Conservation (phyloP, 345 rosid species). For the Angophora floribunda region DNA sequence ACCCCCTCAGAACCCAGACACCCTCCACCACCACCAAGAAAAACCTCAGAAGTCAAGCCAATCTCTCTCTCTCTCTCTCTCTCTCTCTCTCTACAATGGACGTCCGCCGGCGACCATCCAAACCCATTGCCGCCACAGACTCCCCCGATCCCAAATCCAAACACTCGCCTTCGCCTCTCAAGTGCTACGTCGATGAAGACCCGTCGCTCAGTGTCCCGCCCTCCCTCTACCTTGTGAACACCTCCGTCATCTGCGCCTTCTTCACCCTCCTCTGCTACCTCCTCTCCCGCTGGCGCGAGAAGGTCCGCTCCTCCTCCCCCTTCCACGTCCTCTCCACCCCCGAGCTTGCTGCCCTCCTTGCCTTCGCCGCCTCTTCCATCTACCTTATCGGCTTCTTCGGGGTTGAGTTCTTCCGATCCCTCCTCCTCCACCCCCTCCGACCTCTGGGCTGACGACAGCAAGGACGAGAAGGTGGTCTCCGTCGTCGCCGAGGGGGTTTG, state of each 20-base stretch:
- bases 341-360: conserved; percentile 14
- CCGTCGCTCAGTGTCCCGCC: conserved; percentile 1
- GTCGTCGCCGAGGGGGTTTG: not conserved
- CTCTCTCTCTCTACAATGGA: not conserved
- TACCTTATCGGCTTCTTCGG: conserved; percentile 30
- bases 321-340: conserved; percentile 19
- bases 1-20: not conserved
- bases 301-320: conserved; percentile 24
- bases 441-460: conserved; percentile 8
- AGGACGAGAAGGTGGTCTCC: not conserved
- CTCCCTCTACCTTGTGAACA: conserved; percentile 14
- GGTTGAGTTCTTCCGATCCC: conserved; percentile 24
- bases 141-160: not conserved
- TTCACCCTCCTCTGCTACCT: conserved; percentile 24
- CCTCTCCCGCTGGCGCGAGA: conserved; percentile 27
- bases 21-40: not conserved
- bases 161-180: not conserved
- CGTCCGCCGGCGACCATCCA: not conserved
- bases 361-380: conserved; percentile 14
- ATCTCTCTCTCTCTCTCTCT: not conserved
- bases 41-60: not conserved
- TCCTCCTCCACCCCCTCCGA: conserved; percentile 19
- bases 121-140: not conserved
- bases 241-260: conserved; percentile 17
- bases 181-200: not conserved